Conservation (phyloP, 2,329 filamentous ascomycete genomes). For the Chalaropsis ovoidea region DNA sequence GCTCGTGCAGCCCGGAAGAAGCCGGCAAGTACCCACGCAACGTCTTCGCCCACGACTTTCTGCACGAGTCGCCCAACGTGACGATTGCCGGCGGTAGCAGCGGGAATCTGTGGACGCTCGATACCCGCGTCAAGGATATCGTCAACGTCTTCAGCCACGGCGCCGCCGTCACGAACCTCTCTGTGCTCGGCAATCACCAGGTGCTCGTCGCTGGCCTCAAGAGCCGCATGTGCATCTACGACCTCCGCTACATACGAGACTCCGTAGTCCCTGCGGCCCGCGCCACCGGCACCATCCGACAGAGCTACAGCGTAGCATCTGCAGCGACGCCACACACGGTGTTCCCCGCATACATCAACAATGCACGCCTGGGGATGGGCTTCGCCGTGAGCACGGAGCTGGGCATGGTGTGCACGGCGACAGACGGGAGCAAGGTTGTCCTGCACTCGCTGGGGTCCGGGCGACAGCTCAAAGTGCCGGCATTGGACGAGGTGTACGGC, state of each 20-base stretch:
- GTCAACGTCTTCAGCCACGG: constrained; percentile 19
- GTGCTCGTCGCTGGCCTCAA: constrained; percentile 45
- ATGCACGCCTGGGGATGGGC: constrained; percentile 40
- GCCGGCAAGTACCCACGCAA: constrained; percentile 17
- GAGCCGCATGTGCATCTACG: constrained; percentile 46
- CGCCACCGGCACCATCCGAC: not conserved
- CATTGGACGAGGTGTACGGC: constrained; percentile 20
- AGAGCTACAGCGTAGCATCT: not conserved
- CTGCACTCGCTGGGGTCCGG: constrained; percentile 44
- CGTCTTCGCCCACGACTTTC: constrained; percentile 24
- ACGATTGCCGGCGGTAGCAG: constrained; percentile 19
- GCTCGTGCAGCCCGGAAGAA: constrained; percentile 11
- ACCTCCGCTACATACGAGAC: constrained; percentile 39
- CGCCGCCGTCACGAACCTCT: constrained; percentile 11
- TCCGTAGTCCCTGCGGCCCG: not conserved
- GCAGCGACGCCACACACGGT: constrained; percentile 35
- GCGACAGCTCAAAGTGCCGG: constrained; percentile 30
- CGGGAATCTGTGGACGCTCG: constrained; percentile 22
- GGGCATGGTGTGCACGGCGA: constrained; percentile 45
- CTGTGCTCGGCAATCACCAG: constrained; percentile 29
- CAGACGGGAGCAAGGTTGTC: constrained; percentile 40
- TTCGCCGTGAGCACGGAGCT: constrained; percentile 42
- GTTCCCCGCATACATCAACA: constrained; percentile 45
- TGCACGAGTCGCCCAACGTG: constrained; percentile 20
- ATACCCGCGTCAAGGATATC: constrained; percentile 20